phyloP scores from a whole-genome alignment of 2,329 filamentous ascomycete genomes.

The Trichothecium sympodiale region DNA sequence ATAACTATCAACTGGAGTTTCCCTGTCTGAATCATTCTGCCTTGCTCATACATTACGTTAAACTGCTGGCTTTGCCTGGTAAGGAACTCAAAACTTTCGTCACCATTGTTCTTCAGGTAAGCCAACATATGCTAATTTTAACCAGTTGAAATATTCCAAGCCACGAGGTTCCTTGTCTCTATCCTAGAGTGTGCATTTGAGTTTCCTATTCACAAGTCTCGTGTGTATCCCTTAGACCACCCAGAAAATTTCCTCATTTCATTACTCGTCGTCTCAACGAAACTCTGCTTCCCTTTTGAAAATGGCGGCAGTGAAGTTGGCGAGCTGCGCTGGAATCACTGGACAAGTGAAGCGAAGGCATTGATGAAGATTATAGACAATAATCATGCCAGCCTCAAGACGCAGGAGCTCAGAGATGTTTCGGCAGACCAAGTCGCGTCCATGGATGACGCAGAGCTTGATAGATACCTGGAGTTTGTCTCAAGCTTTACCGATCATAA shows the following conservation, averaged over 20 bases:
- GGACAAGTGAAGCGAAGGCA: slow-evolving; percentile 53
- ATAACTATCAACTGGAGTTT: slow-evolving; percentile 59
- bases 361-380: slow-evolving; percentile 48
- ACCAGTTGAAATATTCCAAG: slow-evolving; percentile 40
- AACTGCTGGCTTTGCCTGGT: slow-evolving; percentile 49
- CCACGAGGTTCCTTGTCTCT: slow-evolving; percentile 32
- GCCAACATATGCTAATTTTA: slow-evolving; percentile 13
- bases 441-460: slow-evolving; percentile 50
- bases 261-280: slow-evolving; percentile 63
- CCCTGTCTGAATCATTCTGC: slow-evolving; percentile 62
- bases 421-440: slow-evolving; percentile 50
- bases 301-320: slow-evolving; percentile 19
- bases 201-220: slow-evolving; percentile 38
- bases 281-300: slow-evolving; percentile 70
- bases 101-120: not conserved
- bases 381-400: slow-evolving; percentile 6
- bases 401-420: slow-evolving; percentile 33
- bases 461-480: slow-evolving; percentile 49
- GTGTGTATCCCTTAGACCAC: slow-evolving; percentile 41
- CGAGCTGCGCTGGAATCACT: too few species aligned
- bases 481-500: slow-evolving; percentile 19
- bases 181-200: slow-evolving; percentile 37
- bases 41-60: slow-evolving; percentile 58
- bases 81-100: not conserved
- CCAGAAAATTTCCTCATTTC: slow-evolving; percentile 68